These are phyloP conservation scores for Xylaria sp. DNA, from an alignment of 2,329 filamentous ascomycete genomes.

Conservation along the genomic window DNA sequence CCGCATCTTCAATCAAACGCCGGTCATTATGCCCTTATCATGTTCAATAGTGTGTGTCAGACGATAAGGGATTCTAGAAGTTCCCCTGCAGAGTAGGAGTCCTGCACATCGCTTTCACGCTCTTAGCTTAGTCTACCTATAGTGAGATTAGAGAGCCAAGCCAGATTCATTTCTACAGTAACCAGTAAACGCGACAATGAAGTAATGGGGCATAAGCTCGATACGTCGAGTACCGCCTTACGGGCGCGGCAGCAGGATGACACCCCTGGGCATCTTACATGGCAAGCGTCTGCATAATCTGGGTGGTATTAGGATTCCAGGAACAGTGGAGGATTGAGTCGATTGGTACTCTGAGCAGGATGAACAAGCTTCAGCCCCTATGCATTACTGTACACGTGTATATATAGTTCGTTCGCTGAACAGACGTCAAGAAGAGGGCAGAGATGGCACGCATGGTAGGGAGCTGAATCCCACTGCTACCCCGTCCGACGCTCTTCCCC, in stretches of 20 bases:
- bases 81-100: background rate
- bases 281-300: background rate
- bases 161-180: background rate
- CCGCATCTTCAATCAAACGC: background rate
- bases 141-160: background rate
- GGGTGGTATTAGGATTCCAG: conserved; percentile 5
- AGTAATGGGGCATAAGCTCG: background rate
- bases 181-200: background rate
- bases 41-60: background rate
- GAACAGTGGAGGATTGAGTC: conserved; percentile 2
- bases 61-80: background rate
- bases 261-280: background rate
- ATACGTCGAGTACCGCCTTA: background rate
- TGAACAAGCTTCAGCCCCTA: background rate
- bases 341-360: background rate
- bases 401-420: background rate
- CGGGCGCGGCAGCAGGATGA: background rate
- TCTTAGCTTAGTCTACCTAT: background rate
- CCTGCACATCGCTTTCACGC: background rate
- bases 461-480: conserved; percentile 10
- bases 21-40: background rate
- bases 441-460: background rate
- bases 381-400: conserved; percentile 7
- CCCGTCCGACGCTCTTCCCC: background rate
- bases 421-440: background rate